phyloP scores from a whole-genome alignment of 2,329 filamentous ascomycete species.

The Ophiostoma tasmaniense region DNA sequence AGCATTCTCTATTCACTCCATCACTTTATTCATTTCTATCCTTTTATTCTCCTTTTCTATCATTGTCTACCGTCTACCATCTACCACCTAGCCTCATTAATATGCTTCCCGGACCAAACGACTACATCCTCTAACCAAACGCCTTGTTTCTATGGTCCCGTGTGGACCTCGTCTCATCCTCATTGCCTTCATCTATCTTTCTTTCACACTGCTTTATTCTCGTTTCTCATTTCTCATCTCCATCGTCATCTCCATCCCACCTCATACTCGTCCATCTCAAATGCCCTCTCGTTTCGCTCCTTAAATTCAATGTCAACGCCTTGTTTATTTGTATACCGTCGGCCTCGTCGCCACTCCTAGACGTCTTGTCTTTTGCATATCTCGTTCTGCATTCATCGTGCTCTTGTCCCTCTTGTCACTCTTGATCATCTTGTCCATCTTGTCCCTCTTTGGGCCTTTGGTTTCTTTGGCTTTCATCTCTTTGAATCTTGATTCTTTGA shows the following conservation, averaged over 20 bases:
- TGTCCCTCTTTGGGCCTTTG: background rate
- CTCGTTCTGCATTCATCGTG: background rate
- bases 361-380: background rate
- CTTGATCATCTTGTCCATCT: background rate
- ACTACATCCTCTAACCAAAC: background rate
- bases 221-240: background rate
- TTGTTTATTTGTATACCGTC: background rate
- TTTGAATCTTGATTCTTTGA: background rate
- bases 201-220: background rate
- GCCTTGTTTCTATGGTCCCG: background rate
- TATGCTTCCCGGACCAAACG: background rate
- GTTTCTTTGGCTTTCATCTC: background rate
- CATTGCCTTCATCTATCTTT: background rate
- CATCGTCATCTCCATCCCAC: background rate
- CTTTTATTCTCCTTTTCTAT: background rate
- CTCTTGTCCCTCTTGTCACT: background rate
- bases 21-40: no score
- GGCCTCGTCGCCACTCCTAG: background rate
- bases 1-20: no score
- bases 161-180: conserved; percentile 6
- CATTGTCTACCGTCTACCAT: background rate
- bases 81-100: background rate
- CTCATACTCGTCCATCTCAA: background rate
- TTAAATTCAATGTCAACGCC: background rate
- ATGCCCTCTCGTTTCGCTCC: background rate